Base-by-base conservation (phyloP, 306 rosid species). In the Trifolium fragiferum region DNA sequence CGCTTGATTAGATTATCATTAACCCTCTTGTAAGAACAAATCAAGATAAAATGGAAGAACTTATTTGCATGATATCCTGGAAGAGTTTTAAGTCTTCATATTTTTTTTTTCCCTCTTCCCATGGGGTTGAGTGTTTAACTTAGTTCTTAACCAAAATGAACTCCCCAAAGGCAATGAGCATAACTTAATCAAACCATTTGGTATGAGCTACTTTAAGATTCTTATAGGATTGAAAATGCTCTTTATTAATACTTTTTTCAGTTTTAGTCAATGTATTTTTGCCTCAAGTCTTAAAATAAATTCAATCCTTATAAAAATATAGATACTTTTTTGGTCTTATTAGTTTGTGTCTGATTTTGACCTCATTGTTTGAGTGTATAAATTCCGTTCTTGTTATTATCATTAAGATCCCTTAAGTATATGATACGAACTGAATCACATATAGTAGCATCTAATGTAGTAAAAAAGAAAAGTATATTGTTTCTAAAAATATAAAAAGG, bases 1-100 rank as follows among this genome's bases (percentile, higher is more conserved):
- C 75, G 81, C 82, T 87, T 50, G 82, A 80, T 80, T 93, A 86
- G 84, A 53, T 78, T 47, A 37, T 53, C 71, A 43, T 7, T 30
- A 11, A 55, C 49, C 20, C n/a, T 47, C 44, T 47, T 69, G 53
- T 44, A 6, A 68, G 5, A 18, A 49, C 11, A 63, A 70, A 33
- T 15, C 21, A 32, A 50, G 51, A 33, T 70, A 35, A 49, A 53
- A 54, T 35, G 35, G n/a, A 70, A 53, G 35, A 11, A 18, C 18
- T 50, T 32, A 11, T 18, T 35, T 11, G 7, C 50, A 30, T 47
- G 60, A 68, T 68, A 68, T 16, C 27, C 15, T 63, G 67, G 23
- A 33, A 25, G 21, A 37, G 43, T 32, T 61, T 61, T 15, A 61
- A 61, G 40, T 61, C 47, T 64, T 64, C 18, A 27, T 21, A 10